Conservation (phyloP, 345 rosid genomes). For the Barbarea vulgaris region DNA sequence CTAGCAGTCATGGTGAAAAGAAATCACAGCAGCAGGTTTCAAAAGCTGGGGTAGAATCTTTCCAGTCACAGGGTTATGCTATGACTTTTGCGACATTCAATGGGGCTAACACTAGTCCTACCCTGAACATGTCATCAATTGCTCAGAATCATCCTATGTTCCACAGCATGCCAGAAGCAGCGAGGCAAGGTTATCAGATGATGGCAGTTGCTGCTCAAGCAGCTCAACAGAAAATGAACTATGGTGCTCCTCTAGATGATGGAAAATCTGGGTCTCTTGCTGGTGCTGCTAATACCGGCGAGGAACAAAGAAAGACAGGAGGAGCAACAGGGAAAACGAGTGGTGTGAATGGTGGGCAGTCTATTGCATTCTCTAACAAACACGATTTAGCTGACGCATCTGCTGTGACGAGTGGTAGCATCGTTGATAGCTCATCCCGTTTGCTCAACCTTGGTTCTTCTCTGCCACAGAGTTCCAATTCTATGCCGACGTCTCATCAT, state of each 20-base stretch:
- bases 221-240: slow-evolving; percentile 78
- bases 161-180: slow-evolving; percentile 72
- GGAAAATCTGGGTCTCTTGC: slow-evolving; percentile 59
- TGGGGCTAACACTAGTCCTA: slow-evolving; percentile 54
- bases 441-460: slow-evolving; percentile 61
- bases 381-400: slow-evolving; percentile 60
- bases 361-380: slow-evolving; percentile 77
- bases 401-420: slow-evolving; percentile 56
- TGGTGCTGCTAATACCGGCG: slow-evolving; percentile 49
- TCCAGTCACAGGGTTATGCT: slow-evolving; percentile 75
- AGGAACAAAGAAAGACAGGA: slow-evolving; percentile 60
- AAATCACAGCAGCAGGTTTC: slow-evolving; percentile 59
- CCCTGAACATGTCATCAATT: slow-evolving; percentile 73
- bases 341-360: slow-evolving; percentile 57
- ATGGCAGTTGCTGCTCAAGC: slow-evolving; percentile 70
- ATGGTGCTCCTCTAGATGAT: slow-evolving; percentile 61
- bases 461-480: slow-evolving; percentile 50
- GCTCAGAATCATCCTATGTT: slow-evolving; percentile 76
- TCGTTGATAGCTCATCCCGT: slow-evolving; percentile 76
- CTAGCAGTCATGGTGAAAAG: slow-evolving; percentile 65
- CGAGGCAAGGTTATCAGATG: slow-evolving; percentile 63
- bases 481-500: slow-evolving; percentile 41
- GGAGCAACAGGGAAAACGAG: slow-evolving; percentile 24
- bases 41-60: slow-evolving; percentile 64
- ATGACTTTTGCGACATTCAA: slow-evolving; percentile 81